Evolutionary conservation across 2,329 filamentous ascomycete species (phyloP).

Genomic region (Ophiocordyceps sinensis): DNA sequence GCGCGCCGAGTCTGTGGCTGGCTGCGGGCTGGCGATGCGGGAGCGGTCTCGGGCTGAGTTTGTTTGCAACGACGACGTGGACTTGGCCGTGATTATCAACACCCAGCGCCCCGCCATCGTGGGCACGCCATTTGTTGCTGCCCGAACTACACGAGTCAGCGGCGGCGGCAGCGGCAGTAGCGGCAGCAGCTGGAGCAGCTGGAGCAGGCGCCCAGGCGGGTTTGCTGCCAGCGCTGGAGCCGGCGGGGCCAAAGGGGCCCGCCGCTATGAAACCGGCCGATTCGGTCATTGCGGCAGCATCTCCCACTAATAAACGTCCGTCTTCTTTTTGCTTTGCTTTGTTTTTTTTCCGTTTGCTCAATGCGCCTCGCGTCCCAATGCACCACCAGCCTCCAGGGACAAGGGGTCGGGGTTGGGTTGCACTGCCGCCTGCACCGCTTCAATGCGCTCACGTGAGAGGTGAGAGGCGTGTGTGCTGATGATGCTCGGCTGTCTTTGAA

Average conservation of each 20-base stretch:
- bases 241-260: constrained; percentile 9
- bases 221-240: constrained; percentile 3
- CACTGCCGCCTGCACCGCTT: no score
- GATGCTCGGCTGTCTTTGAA: no score
- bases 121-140: neutral
- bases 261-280: constrained; percentile 14
- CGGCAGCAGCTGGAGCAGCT: neutral
- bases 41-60: no score
- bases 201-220: neutral
- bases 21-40: no score
- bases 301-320: neutral
- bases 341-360: neutral
- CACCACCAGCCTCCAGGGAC: no score
- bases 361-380: no score
- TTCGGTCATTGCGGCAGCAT: constrained; percentile 8
- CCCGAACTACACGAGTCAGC: neutral
- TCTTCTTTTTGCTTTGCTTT: neutral
- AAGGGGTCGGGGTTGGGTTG: no score
- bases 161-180: constrained; percentile 4
- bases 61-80: neutral
- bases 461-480: no score
- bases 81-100: neutral
- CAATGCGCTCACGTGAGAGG: no score
- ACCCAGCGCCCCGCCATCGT: neutral
- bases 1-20: no score